These are phyloP conservation scores for Panicum hallii DNA, from an alignment of 202 grass and related monocot species.

Conservation along the genomic window DNA sequence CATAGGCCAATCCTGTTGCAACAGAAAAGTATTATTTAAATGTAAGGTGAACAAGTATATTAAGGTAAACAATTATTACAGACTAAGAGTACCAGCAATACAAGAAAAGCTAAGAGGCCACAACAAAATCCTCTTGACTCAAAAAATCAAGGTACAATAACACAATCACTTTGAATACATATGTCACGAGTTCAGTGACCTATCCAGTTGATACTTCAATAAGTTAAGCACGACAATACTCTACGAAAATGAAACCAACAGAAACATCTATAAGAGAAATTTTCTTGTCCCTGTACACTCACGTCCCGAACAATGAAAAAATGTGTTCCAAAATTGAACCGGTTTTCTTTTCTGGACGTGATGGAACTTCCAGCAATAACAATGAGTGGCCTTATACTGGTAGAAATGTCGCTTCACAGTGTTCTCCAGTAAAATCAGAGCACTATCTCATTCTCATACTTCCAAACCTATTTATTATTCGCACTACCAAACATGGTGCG, in stretches of 20 bases:
- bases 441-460: not conserved
- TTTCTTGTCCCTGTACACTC: not conserved
- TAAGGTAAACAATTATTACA: not conserved
- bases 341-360: not conserved
- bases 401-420: not conserved
- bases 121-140: conserved; percentile 26
- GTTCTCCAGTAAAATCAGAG: not conserved
- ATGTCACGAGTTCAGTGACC: not conserved
- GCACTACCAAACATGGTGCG: not conserved
- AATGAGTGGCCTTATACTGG: not conserved
- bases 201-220: not conserved
- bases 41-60: not conserved
- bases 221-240: conserved; percentile 8
- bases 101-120: not conserved
- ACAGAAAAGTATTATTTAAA: conserved; percentile 38
- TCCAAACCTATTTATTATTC: not conserved
- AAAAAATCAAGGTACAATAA: conserved; percentile 4
- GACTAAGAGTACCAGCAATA: not conserved
- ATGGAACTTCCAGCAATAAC: not conserved
- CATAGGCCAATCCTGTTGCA: conserved; percentile 73
- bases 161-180: conserved; percentile 9
- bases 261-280: not conserved
- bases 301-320: not conserved
- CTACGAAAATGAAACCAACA: not conserved
- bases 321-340: not conserved